These are phyloP conservation scores for Candida awuae DNA, from an alignment of 805 yeast genomes.

Conservation along the genomic window DNA sequence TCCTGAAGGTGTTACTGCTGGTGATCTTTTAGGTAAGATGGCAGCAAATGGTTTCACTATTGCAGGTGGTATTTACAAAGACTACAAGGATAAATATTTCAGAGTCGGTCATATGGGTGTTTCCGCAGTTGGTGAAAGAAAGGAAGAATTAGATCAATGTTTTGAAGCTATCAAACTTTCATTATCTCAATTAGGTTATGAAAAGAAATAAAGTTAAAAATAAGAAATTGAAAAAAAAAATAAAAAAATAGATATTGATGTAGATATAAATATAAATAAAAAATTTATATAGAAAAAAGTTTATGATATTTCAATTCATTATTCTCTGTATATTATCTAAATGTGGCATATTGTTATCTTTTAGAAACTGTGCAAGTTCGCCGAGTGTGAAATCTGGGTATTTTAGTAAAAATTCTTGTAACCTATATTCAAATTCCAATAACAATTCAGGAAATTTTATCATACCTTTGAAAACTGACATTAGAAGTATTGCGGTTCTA, in stretches of 20 bases:
- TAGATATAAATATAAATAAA: not conserved
- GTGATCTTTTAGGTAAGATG: constrained; percentile 52
- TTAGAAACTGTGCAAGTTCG: constrained; percentile 8
- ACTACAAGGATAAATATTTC: constrained; percentile 72
- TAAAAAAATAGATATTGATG: too few species aligned
- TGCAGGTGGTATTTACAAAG: constrained; percentile 87
- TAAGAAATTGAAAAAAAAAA: not conserved
- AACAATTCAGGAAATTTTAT: constrained; percentile 1
- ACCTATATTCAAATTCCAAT: not conserved
- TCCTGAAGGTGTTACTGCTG: constrained; percentile 66
- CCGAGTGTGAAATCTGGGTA: constrained; percentile 11
- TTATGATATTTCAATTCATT: not conserved
- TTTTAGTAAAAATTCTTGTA: constrained; percentile 8
- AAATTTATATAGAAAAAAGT: not conserved
- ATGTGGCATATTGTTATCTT: constrained; percentile 5
- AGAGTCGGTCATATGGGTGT: constrained; percentile 97
- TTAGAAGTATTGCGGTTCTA: constrained; percentile 5
- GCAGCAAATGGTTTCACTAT: constrained; percentile 62
- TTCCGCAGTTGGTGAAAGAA: constrained; percentile 49
- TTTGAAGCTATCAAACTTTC: constrained; percentile 39
- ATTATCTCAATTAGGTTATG: constrained; percentile 32
- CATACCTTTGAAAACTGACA: constrained; percentile 9
- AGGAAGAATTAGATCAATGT: constrained; percentile 47
- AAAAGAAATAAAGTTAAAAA: constrained; percentile 2
- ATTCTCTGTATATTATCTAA: not conserved